phyloP scores from a whole-genome alignment of 768 basidiomycete genomes.

The Panus rudis region DNA sequence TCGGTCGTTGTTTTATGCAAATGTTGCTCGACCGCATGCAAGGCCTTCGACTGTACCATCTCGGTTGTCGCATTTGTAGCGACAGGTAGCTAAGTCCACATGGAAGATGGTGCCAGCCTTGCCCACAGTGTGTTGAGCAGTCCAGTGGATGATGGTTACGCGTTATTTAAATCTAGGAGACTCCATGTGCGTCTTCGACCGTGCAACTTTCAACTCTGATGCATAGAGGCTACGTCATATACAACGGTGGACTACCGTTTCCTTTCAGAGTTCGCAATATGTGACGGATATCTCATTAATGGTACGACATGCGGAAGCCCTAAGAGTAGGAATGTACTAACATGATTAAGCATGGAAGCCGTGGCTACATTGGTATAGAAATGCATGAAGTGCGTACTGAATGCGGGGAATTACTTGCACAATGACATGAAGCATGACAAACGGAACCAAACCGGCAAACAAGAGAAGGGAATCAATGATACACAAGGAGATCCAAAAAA shows the following conservation, averaged over 20 bases:
- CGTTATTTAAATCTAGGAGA: not conserved
- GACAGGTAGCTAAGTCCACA: not conserved
- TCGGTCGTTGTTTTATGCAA: slow-evolving; percentile 6
- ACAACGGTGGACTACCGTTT: not conserved
- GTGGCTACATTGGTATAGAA: too few species aligned
- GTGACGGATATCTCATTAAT: too few species aligned
- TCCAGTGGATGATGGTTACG: not conserved
- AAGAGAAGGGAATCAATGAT: too few species aligned
- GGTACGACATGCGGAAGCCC: too few species aligned
- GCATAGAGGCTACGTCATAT: too few species aligned
- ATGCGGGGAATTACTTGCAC: slow-evolving; percentile 16
- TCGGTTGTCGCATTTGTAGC: not conserved
- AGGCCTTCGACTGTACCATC: not conserved
- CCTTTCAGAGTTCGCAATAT: slow-evolving; percentile 1
- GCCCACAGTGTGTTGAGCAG: not conserved
- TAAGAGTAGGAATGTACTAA: too few species aligned
- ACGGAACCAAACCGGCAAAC: not conserved
- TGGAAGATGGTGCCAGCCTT: not conserved
- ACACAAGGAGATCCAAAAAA: too few species aligned
- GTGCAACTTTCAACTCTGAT: too few species aligned
- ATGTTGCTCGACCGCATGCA: slow-evolving; percentile 2
- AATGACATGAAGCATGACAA: slow-evolving; percentile 9
- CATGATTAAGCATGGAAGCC: too few species aligned
- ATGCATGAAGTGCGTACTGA: too few species aligned
- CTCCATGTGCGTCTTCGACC: not conserved